phyloP scores from a whole-genome alignment of 1,139 yeast genomes.

The Suhomyces atakaporum region DNA sequence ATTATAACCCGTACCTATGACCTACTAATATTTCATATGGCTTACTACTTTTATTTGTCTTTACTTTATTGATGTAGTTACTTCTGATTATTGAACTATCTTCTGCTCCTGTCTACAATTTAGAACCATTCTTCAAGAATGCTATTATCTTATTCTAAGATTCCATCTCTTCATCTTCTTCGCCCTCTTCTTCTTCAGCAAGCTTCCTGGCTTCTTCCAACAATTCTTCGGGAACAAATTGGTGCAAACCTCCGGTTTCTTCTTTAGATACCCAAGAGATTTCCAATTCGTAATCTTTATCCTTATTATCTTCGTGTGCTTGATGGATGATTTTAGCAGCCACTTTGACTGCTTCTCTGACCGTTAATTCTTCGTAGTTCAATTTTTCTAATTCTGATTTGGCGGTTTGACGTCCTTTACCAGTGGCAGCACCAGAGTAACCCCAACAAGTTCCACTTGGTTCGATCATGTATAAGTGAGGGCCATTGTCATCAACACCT shows the following conservation, averaged over 20 bases:
- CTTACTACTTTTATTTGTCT: no score
- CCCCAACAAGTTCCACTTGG: conserved; percentile 99
- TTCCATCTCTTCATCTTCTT: conserved; percentile 53
- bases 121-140: no score
- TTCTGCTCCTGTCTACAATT: no score
- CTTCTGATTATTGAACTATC: no score
- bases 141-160: conserved; percentile 7
- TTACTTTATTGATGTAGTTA: no score
- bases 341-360: conserved; percentile 81
- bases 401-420: conserved; percentile 96
- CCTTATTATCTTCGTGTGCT: conserved; percentile 97
- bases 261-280: conserved; percentile 77
- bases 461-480: conserved; percentile 94
- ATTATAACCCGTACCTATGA: no score
- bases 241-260: conserved; percentile 82
- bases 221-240: conserved; percentile 74
- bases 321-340: conserved; percentile 92
- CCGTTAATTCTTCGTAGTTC: conserved; percentile 67
- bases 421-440: conserved; percentile 94
- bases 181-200: conserved; percentile 83
- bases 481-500: conserved; percentile 85
- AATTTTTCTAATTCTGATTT: conserved; percentile 93
- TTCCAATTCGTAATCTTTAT: conserved; percentile 94
- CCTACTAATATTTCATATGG: no score
- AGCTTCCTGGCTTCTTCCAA: conserved; percentile 78